phyloP scores from a whole-genome alignment of 305 asterid genomes.

The Solanum chacoense region DNA sequence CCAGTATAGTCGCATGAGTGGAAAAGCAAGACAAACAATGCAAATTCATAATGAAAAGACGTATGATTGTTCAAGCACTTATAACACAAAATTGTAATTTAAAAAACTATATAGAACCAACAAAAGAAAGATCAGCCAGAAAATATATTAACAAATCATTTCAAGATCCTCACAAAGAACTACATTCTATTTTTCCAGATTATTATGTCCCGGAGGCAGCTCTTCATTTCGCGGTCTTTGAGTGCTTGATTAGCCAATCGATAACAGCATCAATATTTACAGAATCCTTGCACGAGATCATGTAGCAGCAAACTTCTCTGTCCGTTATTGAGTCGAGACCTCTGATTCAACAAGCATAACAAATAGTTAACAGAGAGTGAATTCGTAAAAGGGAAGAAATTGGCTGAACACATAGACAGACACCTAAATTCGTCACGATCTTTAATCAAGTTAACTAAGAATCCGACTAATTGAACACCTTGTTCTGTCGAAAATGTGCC shows the following conservation, averaged over 20 bases:
- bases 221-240: slow-evolving; percentile 42
- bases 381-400: not conserved
- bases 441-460: not conserved
- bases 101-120: not conserved
- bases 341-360: slow-evolving; percentile 20
- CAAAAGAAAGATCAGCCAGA: not conserved
- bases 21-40: not conserved
- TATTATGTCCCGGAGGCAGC: not conserved
- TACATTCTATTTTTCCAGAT: not conserved
- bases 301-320: slow-evolving; percentile 91
- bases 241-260: slow-evolving; percentile 80
- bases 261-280: slow-evolving; percentile 63
- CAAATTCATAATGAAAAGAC: not conserved
- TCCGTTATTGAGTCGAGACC: slow-evolving; percentile 53
- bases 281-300: slow-evolving; percentile 93
- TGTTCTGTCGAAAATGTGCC: not conserved
- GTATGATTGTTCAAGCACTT: not conserved
- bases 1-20: not conserved
- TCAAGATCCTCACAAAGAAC: not conserved
- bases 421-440: not conserved
- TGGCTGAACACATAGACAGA: not conserved
- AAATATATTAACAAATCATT: not conserved
- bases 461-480: not conserved
- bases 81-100: not conserved
- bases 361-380: not conserved